Conservation (phyloP, 306 rosid species). For the Rosa multiflora region DNA sequence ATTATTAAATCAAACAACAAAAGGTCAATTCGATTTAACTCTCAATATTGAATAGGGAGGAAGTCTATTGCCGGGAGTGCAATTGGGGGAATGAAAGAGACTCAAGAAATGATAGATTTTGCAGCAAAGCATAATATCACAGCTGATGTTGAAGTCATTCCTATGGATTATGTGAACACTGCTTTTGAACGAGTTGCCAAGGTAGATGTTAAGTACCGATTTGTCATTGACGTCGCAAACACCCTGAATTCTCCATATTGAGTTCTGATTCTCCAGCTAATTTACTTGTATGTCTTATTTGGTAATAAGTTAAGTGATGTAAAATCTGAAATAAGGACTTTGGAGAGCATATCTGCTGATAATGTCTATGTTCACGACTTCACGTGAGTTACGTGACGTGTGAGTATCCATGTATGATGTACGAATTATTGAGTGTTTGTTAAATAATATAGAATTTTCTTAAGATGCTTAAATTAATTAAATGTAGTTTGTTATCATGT, state of each 20-base stretch:
- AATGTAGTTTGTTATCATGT: no score
- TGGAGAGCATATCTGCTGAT: no score
- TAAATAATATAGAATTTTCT: no score
- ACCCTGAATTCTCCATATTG: slow-evolving; percentile 6
- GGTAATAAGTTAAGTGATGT: no score
- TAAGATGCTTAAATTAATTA: no score
- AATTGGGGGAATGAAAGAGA: slow-evolving; percentile 26
- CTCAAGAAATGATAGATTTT: slow-evolving; percentile 54
- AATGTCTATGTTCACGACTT: no score
- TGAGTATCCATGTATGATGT: no score
- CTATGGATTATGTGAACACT: slow-evolving; percentile 45
- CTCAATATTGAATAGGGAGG: neutral
- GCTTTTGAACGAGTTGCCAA: slow-evolving; percentile 50
- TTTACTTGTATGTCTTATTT: neutral
- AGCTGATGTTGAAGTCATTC: slow-evolving; percentile 49
- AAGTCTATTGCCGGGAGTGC: slow-evolving; percentile 34
- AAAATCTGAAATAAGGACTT: no score
- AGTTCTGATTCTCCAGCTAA: neutral
- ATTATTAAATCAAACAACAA: neutral
- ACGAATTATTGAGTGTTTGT: no score
- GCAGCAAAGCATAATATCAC: slow-evolving; percentile 48
- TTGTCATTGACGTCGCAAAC: slow-evolving; percentile 44
- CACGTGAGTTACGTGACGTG: no score
- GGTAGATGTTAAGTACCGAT: slow-evolving; percentile 53
- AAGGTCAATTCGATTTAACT: neutral